Evolutionary conservation across 768 basidiomycete species (phyloP).

Genomic region (Trichaptum fuscoviolaceum): DNA sequence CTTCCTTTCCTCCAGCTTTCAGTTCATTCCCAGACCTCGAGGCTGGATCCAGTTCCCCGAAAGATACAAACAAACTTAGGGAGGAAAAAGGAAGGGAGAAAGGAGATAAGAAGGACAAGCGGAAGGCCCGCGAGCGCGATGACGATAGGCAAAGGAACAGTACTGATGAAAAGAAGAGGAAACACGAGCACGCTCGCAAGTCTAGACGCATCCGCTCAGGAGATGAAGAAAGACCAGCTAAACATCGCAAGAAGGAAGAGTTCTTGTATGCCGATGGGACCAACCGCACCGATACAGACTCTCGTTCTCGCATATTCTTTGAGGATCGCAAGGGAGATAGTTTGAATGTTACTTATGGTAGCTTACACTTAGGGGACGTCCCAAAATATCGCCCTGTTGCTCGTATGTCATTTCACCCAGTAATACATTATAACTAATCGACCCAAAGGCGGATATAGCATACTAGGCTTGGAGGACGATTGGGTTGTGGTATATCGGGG

Average conservation of each 20-base stretch:
- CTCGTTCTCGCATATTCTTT: conserved; percentile 4
- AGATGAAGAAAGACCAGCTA: conserved; percentile 8
- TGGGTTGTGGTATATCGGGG: conserved; percentile 42
- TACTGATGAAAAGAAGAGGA: conserved; percentile 22
- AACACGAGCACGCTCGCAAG: conserved; percentile 12
- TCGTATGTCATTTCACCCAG: conserved; percentile 37
- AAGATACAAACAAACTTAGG: conserved; percentile 14
- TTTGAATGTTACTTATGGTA: conserved; percentile 64
- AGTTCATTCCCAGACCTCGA: conserved; percentile 65
- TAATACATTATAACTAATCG: conserved; percentile 42
- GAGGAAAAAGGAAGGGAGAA: conserved; percentile 21
- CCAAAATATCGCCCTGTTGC: conserved; percentile 59
- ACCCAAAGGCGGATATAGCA: conserved; percentile 49
- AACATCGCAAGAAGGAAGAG: conserved; percentile 24
- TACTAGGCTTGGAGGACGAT: conserved; percentile 55
- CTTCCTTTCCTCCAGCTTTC: conserved; percentile 62
- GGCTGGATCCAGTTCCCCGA: conserved; percentile 30
- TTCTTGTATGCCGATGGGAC: conserved; percentile 26
- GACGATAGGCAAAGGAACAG: conserved; percentile 17
- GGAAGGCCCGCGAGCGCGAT: conserved; percentile 26
- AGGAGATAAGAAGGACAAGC: conserved; percentile 21
- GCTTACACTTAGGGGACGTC: conserved; percentile 53
- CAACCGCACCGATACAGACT: neutral
- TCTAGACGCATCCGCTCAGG: conserved; percentile 10
- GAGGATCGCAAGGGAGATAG: conserved; percentile 51